Evolutionary conservation across 2,329 filamentous ascomycete genomes (phyloP).

Genomic region (Fusarium sp.): DNA sequence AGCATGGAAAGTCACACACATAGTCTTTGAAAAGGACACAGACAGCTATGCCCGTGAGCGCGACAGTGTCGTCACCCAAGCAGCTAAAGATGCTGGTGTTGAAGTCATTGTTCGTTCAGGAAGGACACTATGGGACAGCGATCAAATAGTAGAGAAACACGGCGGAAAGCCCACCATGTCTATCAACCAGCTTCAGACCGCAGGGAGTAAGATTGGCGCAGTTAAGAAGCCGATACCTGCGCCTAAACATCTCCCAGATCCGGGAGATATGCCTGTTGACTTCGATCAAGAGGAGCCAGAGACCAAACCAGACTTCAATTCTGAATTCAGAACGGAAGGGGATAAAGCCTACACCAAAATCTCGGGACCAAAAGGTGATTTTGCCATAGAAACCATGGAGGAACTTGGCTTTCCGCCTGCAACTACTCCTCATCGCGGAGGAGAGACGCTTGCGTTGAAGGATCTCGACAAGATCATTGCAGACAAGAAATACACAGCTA

Average conservation of each 20-base stretch:
- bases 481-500: constrained; percentile 74
- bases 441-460: constrained; percentile 73
- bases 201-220: constrained; percentile 70
- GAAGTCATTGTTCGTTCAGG: constrained; percentile 73
- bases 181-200: constrained; percentile 72
- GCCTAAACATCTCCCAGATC: constrained; percentile 70
- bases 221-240: constrained; percentile 70
- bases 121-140: constrained; percentile 78
- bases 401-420: constrained; percentile 75
- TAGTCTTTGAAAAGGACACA: constrained; percentile 83
- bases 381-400: constrained; percentile 75
- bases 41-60: constrained; percentile 76
- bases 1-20: constrained; percentile 77
- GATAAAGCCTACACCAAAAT: constrained; percentile 70
- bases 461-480: constrained; percentile 68
- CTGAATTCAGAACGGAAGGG: constrained; percentile 60
- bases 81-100: constrained; percentile 74
- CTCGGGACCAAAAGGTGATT: constrained; percentile 74
- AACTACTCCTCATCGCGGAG: constrained; percentile 74
- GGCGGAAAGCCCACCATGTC: constrained; percentile 79
- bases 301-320: constrained; percentile 69
- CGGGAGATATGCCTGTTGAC: constrained; percentile 69
- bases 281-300: constrained; percentile 67
- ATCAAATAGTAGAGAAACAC: constrained; percentile 73
- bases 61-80: constrained; percentile 67